These are phyloP conservation scores for Mucor sp. DNA, from an alignment of 371 early-diverging fungal genomes.

Conservation along the genomic window DNA sequence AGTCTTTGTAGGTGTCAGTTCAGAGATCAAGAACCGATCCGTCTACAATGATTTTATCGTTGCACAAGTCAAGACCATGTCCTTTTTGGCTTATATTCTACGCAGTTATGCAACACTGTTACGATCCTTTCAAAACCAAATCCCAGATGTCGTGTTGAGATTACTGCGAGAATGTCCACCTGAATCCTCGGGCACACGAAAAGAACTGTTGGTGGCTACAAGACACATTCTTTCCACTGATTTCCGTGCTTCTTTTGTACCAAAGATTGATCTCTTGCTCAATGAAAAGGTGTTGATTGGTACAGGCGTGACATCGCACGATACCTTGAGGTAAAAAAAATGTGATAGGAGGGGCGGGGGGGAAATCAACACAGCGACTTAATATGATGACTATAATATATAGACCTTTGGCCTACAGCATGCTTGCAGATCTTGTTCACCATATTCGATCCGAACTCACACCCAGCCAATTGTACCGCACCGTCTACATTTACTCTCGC, in stretches of 20 bases:
- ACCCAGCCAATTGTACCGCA: conserved; percentile 75
- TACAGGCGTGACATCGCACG: conserved; percentile 89
- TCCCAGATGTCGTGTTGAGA: conserved; percentile 87
- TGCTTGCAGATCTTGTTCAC: conserved; percentile 95
- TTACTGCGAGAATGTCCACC: conserved; percentile 93
- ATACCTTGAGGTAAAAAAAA: conserved; percentile 85
- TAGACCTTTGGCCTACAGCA: conserved; percentile 90
- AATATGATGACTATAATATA: conserved; percentile 9
- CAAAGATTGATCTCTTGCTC: conserved; percentile 85
- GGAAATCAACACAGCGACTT: not conserved
- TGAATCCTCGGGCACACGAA: conserved; percentile 91
- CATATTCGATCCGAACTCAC: conserved; percentile 88
- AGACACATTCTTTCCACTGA: conserved; percentile 93
- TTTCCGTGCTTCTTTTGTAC: conserved; percentile 84
- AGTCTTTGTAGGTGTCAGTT: conserved; percentile 82
- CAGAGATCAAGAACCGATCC: conserved; percentile 69
- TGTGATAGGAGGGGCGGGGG: too few species aligned
- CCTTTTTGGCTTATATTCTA: conserved; percentile 94
- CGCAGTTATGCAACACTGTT: conserved; percentile 74
- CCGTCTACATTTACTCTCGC: conserved; percentile 87
- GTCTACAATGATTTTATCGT: conserved; percentile 86
- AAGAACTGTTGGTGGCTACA: conserved; percentile 94
- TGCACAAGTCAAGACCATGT: conserved; percentile 95
- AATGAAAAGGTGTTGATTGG: conserved; percentile 93
- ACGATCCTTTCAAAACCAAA: conserved; percentile 76